Evolutionary conservation across 371 early-diverging fungal genomes (phyloP), one percentile per base, ranked within the genome.

Genomic region (Mucor irregularis): DNA sequence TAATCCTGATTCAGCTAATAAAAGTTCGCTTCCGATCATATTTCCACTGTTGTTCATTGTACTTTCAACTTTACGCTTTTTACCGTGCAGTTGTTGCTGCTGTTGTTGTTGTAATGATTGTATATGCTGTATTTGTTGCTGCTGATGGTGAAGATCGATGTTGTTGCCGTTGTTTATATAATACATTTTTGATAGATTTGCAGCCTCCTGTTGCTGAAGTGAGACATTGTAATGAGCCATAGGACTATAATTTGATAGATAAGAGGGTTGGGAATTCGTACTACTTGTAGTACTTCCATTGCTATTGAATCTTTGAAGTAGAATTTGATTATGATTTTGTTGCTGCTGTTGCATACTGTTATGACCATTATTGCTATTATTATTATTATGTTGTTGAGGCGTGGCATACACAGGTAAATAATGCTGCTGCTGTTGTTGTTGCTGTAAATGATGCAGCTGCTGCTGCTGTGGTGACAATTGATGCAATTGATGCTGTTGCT

Each of bases 281-380:
- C 52, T 60, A 34, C 45, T 49, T 17, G 51, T 52, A 4, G 52
- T 53, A n/a, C 48, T 57, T 25, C 31, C 37, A 22, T 53, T 62
- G 37, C 53, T 57, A 24, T 62, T 62, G 17, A 51, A 57, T 62
- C 63, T 52, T 17, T 56, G 58, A 43, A 57, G 52, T 34, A 62
- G 29, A 7, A 61, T 50, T 25, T 49, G 46, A 25, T 43, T 54
- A 37, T 48, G 33, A 19, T 39, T 33, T 44, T 46, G 37, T 38
- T 38, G 25, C 29, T 50, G 38, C 17, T 34, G 21, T 17, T 34
- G 35, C n/a, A n/a, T n/a, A n/a, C n/a, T n/a, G n/a, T n/a, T n/a
- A n/a, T n/a, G n/a, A n/a, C n/a, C n/a, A n/a, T 3, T n/a, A n/a
- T n/a, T n/a, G n/a, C n/a, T n/a, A n/a, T n/a, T n/a, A n/a, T n/a